A percentile compares a stretch with the other conserved stretches of the same genome.
Evolutionary conservation across 2,329 filamentous ascomycete species (phyloP).

Genomic region (Colletotrichum sp.): DNA sequence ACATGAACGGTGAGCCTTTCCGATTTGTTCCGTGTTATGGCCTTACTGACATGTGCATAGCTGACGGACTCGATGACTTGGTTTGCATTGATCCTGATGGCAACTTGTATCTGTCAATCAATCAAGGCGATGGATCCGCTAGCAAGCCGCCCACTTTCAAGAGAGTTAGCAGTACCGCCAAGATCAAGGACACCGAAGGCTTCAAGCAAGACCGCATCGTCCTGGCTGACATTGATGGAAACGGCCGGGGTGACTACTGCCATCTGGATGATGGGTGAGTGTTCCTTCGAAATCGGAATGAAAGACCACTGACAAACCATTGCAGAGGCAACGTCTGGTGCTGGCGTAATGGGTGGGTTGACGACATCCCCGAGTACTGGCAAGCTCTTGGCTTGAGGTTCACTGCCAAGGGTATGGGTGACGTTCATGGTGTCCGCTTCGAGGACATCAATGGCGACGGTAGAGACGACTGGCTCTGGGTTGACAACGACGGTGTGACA

Average conservation of each 20-base stretch:
- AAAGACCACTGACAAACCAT: fast-evolving
- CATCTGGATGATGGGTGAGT: slow-evolving; percentile 19
- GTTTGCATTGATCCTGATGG: slow-evolving; percentile 8
- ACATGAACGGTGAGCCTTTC: background rate
- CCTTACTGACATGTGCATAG: background rate
- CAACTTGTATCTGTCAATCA: background rate
- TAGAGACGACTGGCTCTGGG: slow-evolving; percentile 28
- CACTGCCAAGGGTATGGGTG: slow-evolving; percentile 21
- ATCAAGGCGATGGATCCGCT: slow-evolving; percentile 1
- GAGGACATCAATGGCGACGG: slow-evolving; percentile 28
- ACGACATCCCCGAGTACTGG: slow-evolving; percentile 34
- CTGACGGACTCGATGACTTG: slow-evolving; percentile 21
- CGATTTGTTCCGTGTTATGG: slow-evolving; percentile 16
- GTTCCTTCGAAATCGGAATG: too few species aligned
- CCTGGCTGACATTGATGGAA: slow-evolving; percentile 29
- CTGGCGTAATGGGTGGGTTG: slow-evolving; percentile 35
- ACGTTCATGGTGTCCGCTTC: slow-evolving; percentile 24
- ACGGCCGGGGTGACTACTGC: slow-evolving; percentile 36
- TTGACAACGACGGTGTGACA: slow-evolving; percentile 21
- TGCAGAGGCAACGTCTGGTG: slow-evolving; percentile 24
- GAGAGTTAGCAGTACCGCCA: background rate
- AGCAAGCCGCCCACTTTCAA: background rate
- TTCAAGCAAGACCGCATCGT: background rate
- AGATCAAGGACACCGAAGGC: background rate
- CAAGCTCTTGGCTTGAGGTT: slow-evolving; percentile 31